These are phyloP conservation scores for Debaryomyces udenii DNA, from an alignment of 1,139 yeast species.

Conservation along the genomic window DNA sequence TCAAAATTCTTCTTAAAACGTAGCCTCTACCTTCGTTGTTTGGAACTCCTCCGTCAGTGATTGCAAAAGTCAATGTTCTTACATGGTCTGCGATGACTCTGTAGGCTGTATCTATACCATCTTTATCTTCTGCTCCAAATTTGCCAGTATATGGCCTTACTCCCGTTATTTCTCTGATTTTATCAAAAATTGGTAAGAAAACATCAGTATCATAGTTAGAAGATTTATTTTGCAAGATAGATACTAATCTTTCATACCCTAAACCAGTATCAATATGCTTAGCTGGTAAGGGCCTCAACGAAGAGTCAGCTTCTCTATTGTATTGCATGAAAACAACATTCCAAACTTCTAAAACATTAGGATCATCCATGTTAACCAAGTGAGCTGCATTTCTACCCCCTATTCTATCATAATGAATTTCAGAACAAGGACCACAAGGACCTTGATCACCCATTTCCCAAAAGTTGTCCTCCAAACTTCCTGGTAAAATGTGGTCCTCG, in stretches of 20 bases:
- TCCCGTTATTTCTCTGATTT: conserved; percentile 90
- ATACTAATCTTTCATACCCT: conserved; percentile 97
- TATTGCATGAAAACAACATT: conserved; percentile 94
- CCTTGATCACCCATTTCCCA: conserved; percentile 99
- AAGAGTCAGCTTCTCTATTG: conserved; percentile 90
- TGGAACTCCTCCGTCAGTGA: conserved; percentile 99
- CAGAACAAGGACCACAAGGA: conserved; percentile 99
- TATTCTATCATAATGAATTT: conserved; percentile 94
- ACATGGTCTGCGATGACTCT: conserved; percentile 98
- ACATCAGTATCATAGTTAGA: conserved; percentile 98
- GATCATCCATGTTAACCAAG: conserved; percentile 94
- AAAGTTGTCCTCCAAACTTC: conserved; percentile 86
- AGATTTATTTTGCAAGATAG: conserved; percentile 84
- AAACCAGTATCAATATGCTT: conserved; percentile 97
- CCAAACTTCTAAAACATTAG: conserved; percentile 97
- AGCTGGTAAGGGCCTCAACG: conserved; percentile 81
- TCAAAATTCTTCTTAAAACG: conserved; percentile 90
- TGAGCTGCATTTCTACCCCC: conserved; percentile 95
- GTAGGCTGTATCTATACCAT: conserved; percentile 97
- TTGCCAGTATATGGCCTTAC: conserved; percentile 89
- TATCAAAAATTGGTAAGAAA: conserved; percentile 80
- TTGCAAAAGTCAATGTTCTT: conserved; percentile 92
- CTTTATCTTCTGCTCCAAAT: conserved; percentile 88
- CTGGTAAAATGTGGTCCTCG: conserved; percentile 92
- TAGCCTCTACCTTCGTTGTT: conserved; percentile 99